phyloP scores from a whole-genome alignment of 1,284 basidiomycete species.

The Cutaneotrichosporon mucoides region DNA sequence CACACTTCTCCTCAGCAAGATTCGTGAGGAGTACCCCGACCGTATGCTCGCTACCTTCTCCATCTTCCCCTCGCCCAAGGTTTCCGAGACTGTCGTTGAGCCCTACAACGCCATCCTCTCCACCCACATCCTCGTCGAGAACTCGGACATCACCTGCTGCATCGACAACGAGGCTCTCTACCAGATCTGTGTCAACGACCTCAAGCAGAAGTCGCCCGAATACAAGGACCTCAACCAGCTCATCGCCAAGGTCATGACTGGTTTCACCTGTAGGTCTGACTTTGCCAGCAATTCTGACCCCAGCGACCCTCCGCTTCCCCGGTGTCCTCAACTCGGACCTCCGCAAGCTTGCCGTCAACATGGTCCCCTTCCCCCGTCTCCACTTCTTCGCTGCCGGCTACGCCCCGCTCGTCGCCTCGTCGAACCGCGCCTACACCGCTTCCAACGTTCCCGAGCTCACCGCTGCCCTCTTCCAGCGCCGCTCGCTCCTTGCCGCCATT shows the following conservation, averaged over 20 bases:
- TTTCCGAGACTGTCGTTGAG: slow-evolving; percentile 94
- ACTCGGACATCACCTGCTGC: slow-evolving; percentile 83
- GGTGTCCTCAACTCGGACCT: slow-evolving; percentile 93
- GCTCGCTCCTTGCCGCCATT: slow-evolving; percentile 37
- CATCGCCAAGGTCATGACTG: slow-evolving; percentile 51
- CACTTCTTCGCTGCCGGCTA: slow-evolving; percentile 89
- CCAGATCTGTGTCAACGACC: slow-evolving; percentile 70
- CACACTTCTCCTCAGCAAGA: slow-evolving; percentile 72
- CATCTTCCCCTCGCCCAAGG: slow-evolving; percentile 84
- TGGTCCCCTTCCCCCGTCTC: slow-evolving; percentile 86
- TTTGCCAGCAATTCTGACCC: not conserved
- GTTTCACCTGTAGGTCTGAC: slow-evolving; percentile 26
- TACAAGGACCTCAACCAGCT: slow-evolving; percentile 77
- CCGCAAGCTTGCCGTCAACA: slow-evolving; percentile 88
- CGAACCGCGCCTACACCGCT: slow-evolving; percentile 58
- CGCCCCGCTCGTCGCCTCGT: slow-evolving; percentile 69
- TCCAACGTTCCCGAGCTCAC: slow-evolving; percentile 40
- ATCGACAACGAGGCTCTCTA: slow-evolving; percentile 88
- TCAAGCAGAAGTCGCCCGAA: slow-evolving; percentile 66
- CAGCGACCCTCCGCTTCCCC: slow-evolving; percentile 55
- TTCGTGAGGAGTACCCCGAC: slow-evolving; percentile 88
- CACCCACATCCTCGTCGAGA: slow-evolving; percentile 85
- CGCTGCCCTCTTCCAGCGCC: slow-evolving; percentile 39
- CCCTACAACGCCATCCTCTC: slow-evolving; percentile 85
- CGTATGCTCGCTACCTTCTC: slow-evolving; percentile 93